A percentile compares a stretch with the other conserved stretches of the same genome.
These are phyloP conservation scores for Penicillium cataractarum DNA, from an alignment of 495 filamentous ascomycete species.

Conservation along the genomic window DNA sequence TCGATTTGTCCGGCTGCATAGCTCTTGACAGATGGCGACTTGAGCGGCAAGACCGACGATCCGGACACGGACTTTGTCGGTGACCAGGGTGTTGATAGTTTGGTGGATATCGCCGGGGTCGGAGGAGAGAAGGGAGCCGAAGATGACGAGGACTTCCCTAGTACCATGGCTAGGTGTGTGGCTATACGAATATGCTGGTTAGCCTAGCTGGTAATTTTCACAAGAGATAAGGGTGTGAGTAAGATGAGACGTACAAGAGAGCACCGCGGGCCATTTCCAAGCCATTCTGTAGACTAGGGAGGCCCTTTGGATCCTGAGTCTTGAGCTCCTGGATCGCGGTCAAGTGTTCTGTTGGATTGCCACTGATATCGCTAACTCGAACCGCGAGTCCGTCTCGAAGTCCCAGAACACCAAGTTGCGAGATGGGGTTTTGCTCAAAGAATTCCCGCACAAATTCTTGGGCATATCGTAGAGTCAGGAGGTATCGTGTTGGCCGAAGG, in stretches of 20 bases:
- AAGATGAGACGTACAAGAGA: constrained; percentile 62
- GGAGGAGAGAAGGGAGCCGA: constrained; percentile 84
- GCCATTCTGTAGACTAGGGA: constrained; percentile 91
- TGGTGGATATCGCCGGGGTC: constrained; percentile 95
- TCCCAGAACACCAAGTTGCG: constrained; percentile 85
- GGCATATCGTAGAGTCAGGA: constrained; percentile 80
- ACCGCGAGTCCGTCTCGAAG: constrained; percentile 90
- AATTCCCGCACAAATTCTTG: constrained; percentile 89
- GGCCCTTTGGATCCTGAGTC: constrained; percentile 79
- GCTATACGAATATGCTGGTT: constrained; percentile 42
- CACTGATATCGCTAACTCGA: constrained; percentile 83
- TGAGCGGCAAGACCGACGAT: constrained; percentile 90
- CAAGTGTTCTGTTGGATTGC: constrained; percentile 89
- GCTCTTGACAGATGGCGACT: constrained; percentile 87
- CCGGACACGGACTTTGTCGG: constrained; percentile 80
- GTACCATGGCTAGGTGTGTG: constrained; percentile 94
- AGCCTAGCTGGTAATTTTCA: constrained; percentile 15
- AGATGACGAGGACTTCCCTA: constrained; percentile 86
- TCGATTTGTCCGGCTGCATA: constrained; percentile 83
- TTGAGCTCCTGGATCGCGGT: constrained; percentile 71
- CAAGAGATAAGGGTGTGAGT: not conserved
- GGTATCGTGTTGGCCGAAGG: constrained; percentile 81
- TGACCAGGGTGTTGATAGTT: constrained; percentile 75
- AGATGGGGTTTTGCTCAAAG: constrained; percentile 99
- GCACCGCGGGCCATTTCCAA: constrained; percentile 90